phyloP scores from a whole-genome alignment of 176 grass and related monocot species.

The Oryza australiensis region DNA sequence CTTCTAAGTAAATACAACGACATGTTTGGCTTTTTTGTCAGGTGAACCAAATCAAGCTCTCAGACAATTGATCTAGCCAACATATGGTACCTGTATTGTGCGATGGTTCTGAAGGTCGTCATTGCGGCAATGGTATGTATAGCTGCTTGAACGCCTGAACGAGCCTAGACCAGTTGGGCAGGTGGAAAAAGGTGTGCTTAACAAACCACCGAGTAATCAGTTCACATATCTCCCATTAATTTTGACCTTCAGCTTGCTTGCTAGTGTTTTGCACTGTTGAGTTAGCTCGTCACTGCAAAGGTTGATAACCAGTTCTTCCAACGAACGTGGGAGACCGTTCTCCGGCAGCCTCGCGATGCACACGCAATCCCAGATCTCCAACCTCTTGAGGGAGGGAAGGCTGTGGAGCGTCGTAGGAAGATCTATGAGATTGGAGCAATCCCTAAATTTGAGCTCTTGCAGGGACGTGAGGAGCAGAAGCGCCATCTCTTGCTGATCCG shows the following conservation, averaged over 20 bases:
- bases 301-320: rapidly evolving
- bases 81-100: background rate
- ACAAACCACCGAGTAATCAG: background rate
- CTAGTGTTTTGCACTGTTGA: background rate
- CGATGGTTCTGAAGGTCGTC: background rate
- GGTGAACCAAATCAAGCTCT: background rate
- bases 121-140: too few species aligned
- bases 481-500: constrained; percentile 21
- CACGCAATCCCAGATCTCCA: rapidly evolving
- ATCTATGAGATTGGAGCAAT: rapidly evolving
- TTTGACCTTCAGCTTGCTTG: background rate
- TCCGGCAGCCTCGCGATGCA: background rate
- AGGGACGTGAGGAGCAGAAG: constrained; percentile 33
- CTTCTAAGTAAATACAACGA: background rate
- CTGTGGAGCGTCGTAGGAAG: constrained; percentile 19
- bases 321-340: constrained; percentile 5
- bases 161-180: too few species aligned
- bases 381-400: constrained; percentile 29
- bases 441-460: rapidly evolving
- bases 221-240: rapidly evolving
- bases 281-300: rapidly evolving
- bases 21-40: background rate
- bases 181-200: background rate
- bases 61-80: background rate
- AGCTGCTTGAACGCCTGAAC: too few species aligned